Conservation (phyloP, 2,329 filamentous ascomycete species). For the Xylariaceae sp. region DNA sequence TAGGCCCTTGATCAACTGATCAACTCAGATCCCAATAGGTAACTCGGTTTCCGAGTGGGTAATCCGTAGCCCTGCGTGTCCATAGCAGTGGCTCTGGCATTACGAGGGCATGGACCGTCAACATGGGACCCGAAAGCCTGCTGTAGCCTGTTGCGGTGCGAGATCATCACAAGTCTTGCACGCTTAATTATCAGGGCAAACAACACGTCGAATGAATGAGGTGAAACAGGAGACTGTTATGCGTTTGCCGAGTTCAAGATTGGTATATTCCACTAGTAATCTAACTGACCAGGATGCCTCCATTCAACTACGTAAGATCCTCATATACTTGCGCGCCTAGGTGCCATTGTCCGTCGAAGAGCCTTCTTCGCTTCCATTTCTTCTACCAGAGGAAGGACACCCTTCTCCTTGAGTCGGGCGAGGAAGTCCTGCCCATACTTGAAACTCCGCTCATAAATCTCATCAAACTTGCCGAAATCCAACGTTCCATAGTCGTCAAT, state of each 20-base stretch:
- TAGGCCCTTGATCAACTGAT: neutral
- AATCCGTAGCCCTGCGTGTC: neutral
- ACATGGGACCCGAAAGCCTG: neutral
- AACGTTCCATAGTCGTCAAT: constrained; percentile 90
- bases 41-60: neutral
- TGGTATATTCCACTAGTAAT: neutral
- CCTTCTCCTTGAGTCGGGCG: constrained; percentile 69
- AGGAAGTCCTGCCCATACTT: constrained; percentile 78
- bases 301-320: neutral
- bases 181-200: neutral
- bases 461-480: constrained; percentile 96
- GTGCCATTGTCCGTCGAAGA: constrained; percentile 72
- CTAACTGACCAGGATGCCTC: neutral
- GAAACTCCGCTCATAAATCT: constrained; percentile 89
- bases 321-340: constrained; percentile 70
- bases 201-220: neutral
- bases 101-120: neutral
- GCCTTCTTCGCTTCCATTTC: constrained; percentile 74
- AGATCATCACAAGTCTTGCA: neutral
- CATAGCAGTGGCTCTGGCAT: neutral
- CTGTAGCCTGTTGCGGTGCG: neutral
- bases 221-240: neutral
- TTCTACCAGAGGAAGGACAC: constrained; percentile 63
- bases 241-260: neutral
- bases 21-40: too few relatives aligned